These are phyloP conservation scores for Pythium chondricola DNA, from an alignment of 352 stramenopile species.

Conservation along the genomic window DNA sequence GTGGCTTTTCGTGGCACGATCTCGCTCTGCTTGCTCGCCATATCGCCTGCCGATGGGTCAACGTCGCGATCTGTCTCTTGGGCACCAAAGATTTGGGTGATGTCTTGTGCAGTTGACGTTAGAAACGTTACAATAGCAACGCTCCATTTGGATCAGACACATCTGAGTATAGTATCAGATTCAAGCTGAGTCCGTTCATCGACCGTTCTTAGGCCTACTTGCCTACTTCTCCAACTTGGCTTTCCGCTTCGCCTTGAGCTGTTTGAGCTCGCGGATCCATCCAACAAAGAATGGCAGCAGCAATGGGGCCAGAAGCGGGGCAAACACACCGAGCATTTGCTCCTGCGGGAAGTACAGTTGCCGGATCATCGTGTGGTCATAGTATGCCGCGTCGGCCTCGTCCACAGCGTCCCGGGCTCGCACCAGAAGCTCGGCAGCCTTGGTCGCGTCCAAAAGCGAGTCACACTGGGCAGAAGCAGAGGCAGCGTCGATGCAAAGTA, in stretches of 20 bases:
- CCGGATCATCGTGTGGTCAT: slow-evolving; percentile 29
- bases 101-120: too few relatives aligned
- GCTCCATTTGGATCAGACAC: too few relatives aligned
- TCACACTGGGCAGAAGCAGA: neutral
- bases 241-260: slow-evolving; percentile 14
- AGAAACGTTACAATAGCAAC: too few relatives aligned
- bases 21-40: too few relatives aligned
- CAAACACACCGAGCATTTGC: slow-evolving; percentile 26
- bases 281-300: slow-evolving; percentile 25
- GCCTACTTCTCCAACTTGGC: too few relatives aligned
- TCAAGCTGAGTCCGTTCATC: too few relatives aligned
- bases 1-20: too few relatives aligned
- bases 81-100: too few relatives aligned
- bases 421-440: slow-evolving; percentile 2
- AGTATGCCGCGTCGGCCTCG: slow-evolving; percentile 27
- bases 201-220: too few relatives aligned
- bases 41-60: too few relatives aligned
- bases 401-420: slow-evolving; percentile 13
- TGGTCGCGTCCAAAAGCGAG: neutral
- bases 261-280: slow-evolving; percentile 24
- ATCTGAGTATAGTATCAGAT: too few relatives aligned
- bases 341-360: slow-evolving; percentile 33
- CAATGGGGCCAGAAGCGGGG: slow-evolving; percentile 23
- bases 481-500: slow-evolving; percentile 24
- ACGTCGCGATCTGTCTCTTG: too few relatives aligned